Base-by-base conservation (phyloP, 495 filamentous ascomycete species). In the Penicillium pancosmium region DNA sequence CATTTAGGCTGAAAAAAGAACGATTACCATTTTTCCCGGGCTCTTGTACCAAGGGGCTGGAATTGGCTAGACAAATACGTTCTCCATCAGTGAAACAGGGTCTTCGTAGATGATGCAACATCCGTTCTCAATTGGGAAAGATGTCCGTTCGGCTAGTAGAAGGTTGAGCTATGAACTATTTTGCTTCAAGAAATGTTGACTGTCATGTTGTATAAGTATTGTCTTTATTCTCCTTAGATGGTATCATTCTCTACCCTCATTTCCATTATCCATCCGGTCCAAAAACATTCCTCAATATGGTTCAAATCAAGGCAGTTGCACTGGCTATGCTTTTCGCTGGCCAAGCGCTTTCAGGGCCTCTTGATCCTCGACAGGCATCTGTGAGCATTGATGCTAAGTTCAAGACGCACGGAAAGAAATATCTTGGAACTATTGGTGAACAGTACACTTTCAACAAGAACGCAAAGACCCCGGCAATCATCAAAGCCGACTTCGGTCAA, bases 401-500 rank as follows among this genome's bases (percentile, higher is more conserved):
- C 63, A 62, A 63, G 36, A 38, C 60, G 7, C 54, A 66, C 5
- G 66, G 63, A 2, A 68, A 68, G 52, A 68, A 68, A 25, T 68
- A 68, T 33, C n/a, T 66, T 25, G 71, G 71, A 41, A 73, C 50
- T 18, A 55, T 54, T 52, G 59, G 60, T 40, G 71, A 74, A n/a
- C 67, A 60, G 36, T 52, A 57, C 49, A 67, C 68, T 34, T 58
- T 74, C 57, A 66, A 33, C 61, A 70, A 62, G 21, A 58, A 62
- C 19, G 10, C 51, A n/a, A 58, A 61, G 11, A 48, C 46, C 36
- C 48, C 64, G 40, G 72, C 74, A 7, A 76, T 82, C 52, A 67
- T 82, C 66, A 66, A 72, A 51, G 68, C 74, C 1, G 68, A 82
- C 59, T 84, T 83, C 44, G 78, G 81, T 53, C 73, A 77, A 50